Conservation (phyloP, 208 protist genomes). For the Leishmania lainsoni region DNA sequence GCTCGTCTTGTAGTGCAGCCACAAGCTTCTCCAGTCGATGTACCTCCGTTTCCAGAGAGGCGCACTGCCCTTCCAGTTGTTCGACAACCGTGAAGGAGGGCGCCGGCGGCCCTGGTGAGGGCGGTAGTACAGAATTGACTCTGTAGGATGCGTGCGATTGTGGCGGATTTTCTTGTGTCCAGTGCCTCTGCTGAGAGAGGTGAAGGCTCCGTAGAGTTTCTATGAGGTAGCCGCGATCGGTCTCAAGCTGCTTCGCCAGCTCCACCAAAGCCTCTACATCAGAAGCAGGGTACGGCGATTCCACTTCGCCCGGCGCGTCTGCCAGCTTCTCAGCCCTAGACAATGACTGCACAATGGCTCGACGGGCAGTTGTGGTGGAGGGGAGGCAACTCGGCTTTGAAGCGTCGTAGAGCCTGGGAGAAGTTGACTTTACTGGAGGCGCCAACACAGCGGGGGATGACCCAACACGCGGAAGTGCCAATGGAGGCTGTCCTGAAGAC, state of each 20-base stretch:
- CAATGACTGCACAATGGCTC: slow-evolving; percentile 20
- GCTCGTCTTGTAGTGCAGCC: slow-evolving; percentile 28
- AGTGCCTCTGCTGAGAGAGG: not conserved
- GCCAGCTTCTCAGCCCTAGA: not conserved
- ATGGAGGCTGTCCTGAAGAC: not conserved
- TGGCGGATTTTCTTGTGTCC: not conserved
- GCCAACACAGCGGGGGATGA: not conserved
- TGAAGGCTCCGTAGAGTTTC: slow-evolving; percentile 15
- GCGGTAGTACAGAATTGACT: not conserved
- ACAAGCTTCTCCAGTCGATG: slow-evolving; percentile 23
- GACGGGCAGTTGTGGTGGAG: slow-evolving; percentile 22
- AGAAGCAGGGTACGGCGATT: slow-evolving; percentile 20
- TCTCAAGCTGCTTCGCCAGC: slow-evolving; percentile 20
- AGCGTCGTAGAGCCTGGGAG: not conserved
- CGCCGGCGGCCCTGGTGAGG: not conserved
- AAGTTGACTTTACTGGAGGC: not conserved
- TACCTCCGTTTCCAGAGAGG: slow-evolving; percentile 18
- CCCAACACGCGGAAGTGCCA: not conserved
- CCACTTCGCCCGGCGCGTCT: not conserved
- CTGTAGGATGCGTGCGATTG: not conserved
- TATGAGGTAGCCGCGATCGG: slow-evolving; percentile 26
- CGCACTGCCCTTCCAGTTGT: slow-evolving; percentile 10
- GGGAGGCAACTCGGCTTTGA: slow-evolving; percentile 18
- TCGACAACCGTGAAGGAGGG: not conserved
- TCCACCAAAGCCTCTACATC: slow-evolving; percentile 36